Evolutionary conservation across 192 early-diverging fungal species (phyloP), one percentile per base, ranked within the genome.

Genomic region (Coemansia sp.): DNA sequence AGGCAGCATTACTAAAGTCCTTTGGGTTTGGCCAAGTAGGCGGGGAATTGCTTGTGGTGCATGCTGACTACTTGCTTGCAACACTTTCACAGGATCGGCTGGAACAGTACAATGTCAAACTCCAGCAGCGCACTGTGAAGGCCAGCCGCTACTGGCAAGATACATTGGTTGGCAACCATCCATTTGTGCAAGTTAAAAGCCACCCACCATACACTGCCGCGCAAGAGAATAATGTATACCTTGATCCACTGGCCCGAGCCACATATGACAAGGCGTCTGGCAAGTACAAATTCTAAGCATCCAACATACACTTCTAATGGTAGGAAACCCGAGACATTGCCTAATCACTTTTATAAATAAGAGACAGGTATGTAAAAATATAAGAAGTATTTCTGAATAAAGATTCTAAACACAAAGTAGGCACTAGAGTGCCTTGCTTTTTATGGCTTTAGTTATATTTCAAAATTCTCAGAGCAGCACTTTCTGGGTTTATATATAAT

Each of bases 21-120:
- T 87, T 88, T 64, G 87, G 87, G 4, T 87, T 87, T 56, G 87
- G 85, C 23, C 85, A 89, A 55, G 83, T 81, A 31, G 85, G 87
- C 21, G 82, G 81, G 5, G 85, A 89, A 53, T 34, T 85, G 30
- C 72, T 87, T 19, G 63, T 89, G 11, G 32, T 88, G 19, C 84
- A 85, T 65, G 78, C 87, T 10, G 84, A 89, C 61, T 86, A 85
- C 58, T 37, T 83, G 19, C 67, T 86, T 82, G 86, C 57, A 0
- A 50, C 65, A 17, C 26, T 62, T 17, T 29, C 25, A 7, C 5
- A 5, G 2, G 30, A 55, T 10, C 37, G 43, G 46, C 46, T 68
- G 8, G 53, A 58, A 5, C 36, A 51, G 31, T 68, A 67, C n/a
- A 63, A 63, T n/a, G 29, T 8, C 7, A 56, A 56, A 37, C 32